These are phyloP conservation scores for Vitis hybrid DNA, from an alignment of 177 flowering plant genomes.

Conservation along the genomic window DNA sequence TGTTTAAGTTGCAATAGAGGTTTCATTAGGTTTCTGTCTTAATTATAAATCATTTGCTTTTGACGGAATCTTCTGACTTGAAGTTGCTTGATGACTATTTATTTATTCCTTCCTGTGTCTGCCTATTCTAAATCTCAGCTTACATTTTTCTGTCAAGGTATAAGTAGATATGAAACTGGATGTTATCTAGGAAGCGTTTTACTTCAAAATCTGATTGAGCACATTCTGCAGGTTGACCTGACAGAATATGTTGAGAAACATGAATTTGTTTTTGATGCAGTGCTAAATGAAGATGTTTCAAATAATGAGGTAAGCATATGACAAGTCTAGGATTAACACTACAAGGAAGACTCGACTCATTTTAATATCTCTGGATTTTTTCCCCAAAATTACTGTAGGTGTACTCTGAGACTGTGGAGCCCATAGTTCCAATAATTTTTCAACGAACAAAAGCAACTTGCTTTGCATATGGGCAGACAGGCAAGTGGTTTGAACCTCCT, in stretches of 20 bases:
- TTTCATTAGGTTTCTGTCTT: too few relatives aligned
- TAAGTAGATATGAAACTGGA: background rate
- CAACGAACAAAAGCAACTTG: conserved; percentile 57
- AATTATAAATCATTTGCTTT: too few relatives aligned
- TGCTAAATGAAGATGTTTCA: conserved; percentile 79
- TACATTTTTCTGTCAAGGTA: too few relatives aligned
- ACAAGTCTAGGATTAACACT: background rate
- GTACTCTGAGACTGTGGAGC: conserved; percentile 55
- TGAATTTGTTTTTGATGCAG: conserved; percentile 95
- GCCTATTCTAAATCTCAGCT: too few relatives aligned
- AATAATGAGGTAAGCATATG: conserved; percentile 78
- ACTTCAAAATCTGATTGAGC: background rate
- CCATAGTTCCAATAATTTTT: conserved; percentile 49
- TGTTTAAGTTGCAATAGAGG: too few relatives aligned
- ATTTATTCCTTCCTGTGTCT: too few relatives aligned
- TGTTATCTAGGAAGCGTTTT: background rate
- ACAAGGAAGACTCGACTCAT: background rate
- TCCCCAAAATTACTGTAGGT: conserved; percentile 25
- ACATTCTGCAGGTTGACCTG: conserved; percentile 71
- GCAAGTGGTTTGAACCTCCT: conserved; percentile 19
- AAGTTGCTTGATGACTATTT: too few relatives aligned
- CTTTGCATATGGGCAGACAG: conserved; percentile 65
- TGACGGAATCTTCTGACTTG: too few relatives aligned
- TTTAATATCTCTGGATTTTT: background rate
- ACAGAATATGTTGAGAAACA: conserved; percentile 91